Base-by-base conservation (phyloP, 1,139 yeast species). In the Pneumocystis sp. region DNA sequence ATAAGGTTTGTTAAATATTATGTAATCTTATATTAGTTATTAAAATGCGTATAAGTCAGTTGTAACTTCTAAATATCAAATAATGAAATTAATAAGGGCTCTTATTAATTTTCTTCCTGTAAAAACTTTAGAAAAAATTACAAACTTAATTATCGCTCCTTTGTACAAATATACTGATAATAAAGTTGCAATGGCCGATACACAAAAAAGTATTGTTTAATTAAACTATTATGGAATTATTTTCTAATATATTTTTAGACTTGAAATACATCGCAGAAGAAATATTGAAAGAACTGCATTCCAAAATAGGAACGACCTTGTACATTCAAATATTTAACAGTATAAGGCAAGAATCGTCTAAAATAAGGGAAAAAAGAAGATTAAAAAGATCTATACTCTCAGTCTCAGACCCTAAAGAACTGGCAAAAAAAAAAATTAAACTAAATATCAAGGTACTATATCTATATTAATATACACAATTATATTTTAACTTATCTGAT, bases 381-480 rank as follows among this genome's bases (percentile, higher is more conserved):
- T 82, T 87, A 0, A 86, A 85, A 73, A 81, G 91, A 67, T 87
- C 96, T 0, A 85, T 87, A 69, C 77, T 89, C 74, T 89, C 91
- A 1, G 80, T 91, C 3, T 81, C 81, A 17, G 87, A 88, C 4
- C 98, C 98, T 0, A 96, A 87, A 29, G 21, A 25, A 50, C n/a
- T 25, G 15, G 57, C 57, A 12, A 50, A 34, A 50, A 50, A 50
- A 50, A 50, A 50, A 50, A 50, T 50, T 1, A 50, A 50, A 50
- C 25, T 50, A 50, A 50, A 50, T 12, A 25, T 25, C 15, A 50
- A 50, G 57, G 57, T 50, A 50, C 12, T 50, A 21, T 25, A 50
- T 44, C 5, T 12, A 44, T 21, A 44, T 44, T 44, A 44, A 44
- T 50, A 50, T 25, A 50, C 21, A 50, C 21, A 50, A 25, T 50